These are phyloP conservation scores for Cladosporium sp. DNA, from an alignment of 2,329 filamentous ascomycete species.

Conservation along the genomic window DNA sequence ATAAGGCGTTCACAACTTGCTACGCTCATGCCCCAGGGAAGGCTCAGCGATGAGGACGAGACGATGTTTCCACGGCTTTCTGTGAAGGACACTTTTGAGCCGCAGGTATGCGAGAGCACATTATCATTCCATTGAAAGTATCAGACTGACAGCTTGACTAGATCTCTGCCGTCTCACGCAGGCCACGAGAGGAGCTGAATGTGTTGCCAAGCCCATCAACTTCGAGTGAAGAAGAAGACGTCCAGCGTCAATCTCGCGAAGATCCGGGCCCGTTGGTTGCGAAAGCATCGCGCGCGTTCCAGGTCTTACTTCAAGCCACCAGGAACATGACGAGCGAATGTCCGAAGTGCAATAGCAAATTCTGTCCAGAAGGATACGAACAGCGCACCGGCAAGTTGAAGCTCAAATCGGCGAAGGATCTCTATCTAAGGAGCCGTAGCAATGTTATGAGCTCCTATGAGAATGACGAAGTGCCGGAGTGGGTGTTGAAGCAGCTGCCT, in stretches of 20 bases:
- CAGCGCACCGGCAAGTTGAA: constrained; percentile 16
- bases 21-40: constrained; percentile 22
- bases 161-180: not conserved
- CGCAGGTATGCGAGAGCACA: constrained; percentile 7
- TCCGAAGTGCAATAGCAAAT: constrained; percentile 12
- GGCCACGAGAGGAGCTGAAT: not conserved
- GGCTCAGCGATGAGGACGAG: constrained; percentile 25
- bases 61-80: constrained; percentile 23
- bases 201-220: not conserved
- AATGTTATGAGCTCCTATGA: constrained; percentile 16
- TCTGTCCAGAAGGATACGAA: constrained; percentile 8
- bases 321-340: constrained; percentile 20
- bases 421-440: constrained; percentile 25
- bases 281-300: constrained; percentile 18
- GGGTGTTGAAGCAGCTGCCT: not conserved
- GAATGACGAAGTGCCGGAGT: not conserved
- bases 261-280: not conserved
- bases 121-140: not conserved
- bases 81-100: constrained; percentile 8
- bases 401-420: constrained; percentile 22
- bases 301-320: constrained; percentile 19
- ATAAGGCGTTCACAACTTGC: constrained; percentile 22
- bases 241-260: constrained; percentile 13
- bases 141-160: constrained; percentile 9
- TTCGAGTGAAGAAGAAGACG: constrained; percentile 27